phyloP scores from a whole-genome alignment of 768 basidiomycete genomes.

The Nevesoporus exiguus region DNA sequence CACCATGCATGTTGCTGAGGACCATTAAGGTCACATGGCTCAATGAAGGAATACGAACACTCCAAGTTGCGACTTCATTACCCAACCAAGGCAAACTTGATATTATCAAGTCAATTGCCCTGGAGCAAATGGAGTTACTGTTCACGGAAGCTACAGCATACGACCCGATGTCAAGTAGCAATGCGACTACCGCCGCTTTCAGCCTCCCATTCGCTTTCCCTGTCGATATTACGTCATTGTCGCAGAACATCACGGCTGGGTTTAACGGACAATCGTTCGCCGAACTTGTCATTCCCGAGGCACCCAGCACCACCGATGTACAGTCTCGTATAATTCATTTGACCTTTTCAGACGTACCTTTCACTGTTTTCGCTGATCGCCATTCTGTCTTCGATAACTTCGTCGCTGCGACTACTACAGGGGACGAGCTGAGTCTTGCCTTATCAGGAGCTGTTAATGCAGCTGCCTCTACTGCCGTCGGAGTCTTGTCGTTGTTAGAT shows the following conservation, averaged over 20 bases:
- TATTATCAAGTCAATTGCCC: constrained; percentile 60
- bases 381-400: constrained; percentile 58
- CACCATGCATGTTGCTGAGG: constrained; percentile 2
- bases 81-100: constrained; percentile 60
- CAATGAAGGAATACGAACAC: constrained; percentile 63
- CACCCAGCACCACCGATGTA: constrained; percentile 59
- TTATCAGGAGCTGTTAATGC: constrained; percentile 55
- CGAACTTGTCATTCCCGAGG: constrained; percentile 55
- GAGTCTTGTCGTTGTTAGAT: constrained; percentile 51
- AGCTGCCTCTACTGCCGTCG: constrained; percentile 63
- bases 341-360: constrained; percentile 56
- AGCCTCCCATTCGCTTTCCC: constrained; percentile 69
- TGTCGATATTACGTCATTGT: constrained; percentile 58
- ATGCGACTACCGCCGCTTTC: constrained; percentile 60
- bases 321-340: constrained; percentile 57
- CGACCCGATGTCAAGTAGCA: constrained; percentile 54
- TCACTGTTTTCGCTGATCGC: constrained; percentile 48
- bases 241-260: constrained; percentile 55
- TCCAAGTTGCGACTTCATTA: constrained; percentile 55
- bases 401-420: constrained; percentile 56
- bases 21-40: constrained; percentile 60
- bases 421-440: constrained; percentile 41
- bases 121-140: constrained; percentile 56
- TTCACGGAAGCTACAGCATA: constrained; percentile 60
- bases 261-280: constrained; percentile 55